Conservation (phyloP, 352 stramenopile species). For the Pythium utonaiense region DNA sequence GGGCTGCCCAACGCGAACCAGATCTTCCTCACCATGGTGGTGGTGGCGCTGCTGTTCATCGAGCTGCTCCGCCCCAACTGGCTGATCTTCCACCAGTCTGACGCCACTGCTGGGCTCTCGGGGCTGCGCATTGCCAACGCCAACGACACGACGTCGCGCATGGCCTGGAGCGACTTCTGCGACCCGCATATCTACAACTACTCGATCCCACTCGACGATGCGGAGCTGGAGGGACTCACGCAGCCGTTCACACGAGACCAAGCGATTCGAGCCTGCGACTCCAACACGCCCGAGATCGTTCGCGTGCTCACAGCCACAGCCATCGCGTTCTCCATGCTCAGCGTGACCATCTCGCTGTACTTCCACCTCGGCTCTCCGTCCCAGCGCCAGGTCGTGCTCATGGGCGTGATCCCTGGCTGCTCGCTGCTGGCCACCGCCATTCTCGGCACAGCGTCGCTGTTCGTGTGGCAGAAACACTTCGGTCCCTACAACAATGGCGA, state of each 20-base stretch:
- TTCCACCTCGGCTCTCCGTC: conserved; percentile 65
- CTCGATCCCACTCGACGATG: conserved; percentile 21
- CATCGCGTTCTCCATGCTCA: conserved; percentile 44
- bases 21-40: conserved; percentile 60
- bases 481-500: conserved; percentile 64
- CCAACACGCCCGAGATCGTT: conserved; percentile 28
- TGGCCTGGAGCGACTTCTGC: conserved; percentile 59
- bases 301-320: conserved; percentile 40
- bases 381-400: conserved; percentile 50
- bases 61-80: conserved; percentile 58
- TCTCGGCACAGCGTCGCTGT: conserved; percentile 36
- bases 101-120: conserved; percentile 56
- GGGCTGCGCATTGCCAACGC: conserved; percentile 34
- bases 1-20: conserved; percentile 84
- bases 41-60: conserved; percentile 57
- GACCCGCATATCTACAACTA: conserved; percentile 24
- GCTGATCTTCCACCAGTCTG: conserved; percentile 40
- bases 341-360: conserved; percentile 47
- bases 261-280: conserved; percentile 14
- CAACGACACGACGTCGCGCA: conserved; percentile 33
- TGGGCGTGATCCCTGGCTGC: conserved; percentile 51
- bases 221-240: conserved; percentile 11
- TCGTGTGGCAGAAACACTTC: conserved; percentile 59
- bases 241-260: conserved; percentile 13
- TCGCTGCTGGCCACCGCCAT: conserved; percentile 47